phyloP scores from a whole-genome alignment of 2,329 filamentous ascomycete genomes.

The Lachnellula subtilissima region DNA sequence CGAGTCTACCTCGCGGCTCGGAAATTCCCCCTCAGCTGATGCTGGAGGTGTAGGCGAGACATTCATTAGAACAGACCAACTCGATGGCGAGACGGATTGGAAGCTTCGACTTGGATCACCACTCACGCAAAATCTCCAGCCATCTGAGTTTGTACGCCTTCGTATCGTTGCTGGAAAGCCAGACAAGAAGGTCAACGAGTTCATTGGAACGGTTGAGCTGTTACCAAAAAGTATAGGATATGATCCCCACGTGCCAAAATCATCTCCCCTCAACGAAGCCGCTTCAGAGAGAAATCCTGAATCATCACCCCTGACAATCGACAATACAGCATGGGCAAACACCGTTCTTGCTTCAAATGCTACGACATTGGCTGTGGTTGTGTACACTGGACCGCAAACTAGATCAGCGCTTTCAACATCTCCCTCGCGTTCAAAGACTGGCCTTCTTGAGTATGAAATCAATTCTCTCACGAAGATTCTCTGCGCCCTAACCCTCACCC shows the following conservation, averaged over 20 bases:
- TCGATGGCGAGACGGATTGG: constrained; percentile 98
- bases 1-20: constrained; percentile 22
- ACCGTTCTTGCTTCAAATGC: constrained; percentile 94
- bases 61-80: constrained; percentile 94
- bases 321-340: constrained; percentile 98
- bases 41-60: constrained; percentile 62
- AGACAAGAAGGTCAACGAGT: constrained; percentile 91
- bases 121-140: constrained; percentile 72
- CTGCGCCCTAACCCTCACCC: constrained; percentile 76
- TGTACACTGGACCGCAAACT: constrained; percentile 94
- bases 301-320: constrained; percentile 76
- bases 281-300: constrained; percentile 35
- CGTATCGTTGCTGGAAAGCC: constrained; percentile 81
- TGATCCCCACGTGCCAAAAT: constrained; percentile 37
- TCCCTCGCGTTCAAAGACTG: constrained; percentile 87
- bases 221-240: constrained; percentile 50
- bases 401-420: constrained; percentile 90
- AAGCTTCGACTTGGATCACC: constrained; percentile 86
- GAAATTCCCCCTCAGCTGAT: constrained; percentile 28
- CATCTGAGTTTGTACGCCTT: constrained; percentile 65
- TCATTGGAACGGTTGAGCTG: constrained; percentile 82
- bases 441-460: constrained; percentile 90
- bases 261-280: constrained; percentile 20
- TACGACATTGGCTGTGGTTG: constrained; percentile 78
- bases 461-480: constrained; percentile 96